Base-by-base conservation (phyloP, 2,329 filamentous ascomycete species). In the Pseudocercospora vitis region DNA sequence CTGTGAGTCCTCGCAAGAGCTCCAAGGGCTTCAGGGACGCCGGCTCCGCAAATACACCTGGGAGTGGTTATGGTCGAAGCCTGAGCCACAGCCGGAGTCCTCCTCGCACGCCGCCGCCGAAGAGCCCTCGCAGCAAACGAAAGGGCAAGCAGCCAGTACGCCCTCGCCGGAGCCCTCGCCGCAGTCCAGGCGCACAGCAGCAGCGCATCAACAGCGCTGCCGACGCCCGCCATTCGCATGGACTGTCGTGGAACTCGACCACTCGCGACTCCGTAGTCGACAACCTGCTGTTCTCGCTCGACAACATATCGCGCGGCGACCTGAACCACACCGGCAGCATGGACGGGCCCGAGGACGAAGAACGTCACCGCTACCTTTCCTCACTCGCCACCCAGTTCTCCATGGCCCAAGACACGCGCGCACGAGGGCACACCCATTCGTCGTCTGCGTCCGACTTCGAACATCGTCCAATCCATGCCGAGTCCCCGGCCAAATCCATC, bases 281-380 rank as follows among this genome's bases (percentile, higher is more conserved):
- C 72, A 95, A 96, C 72, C 94, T 99, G 87, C 84, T 97, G 56
- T 79, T 94, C 61, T 96, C 91, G 33, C 85, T 99, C 60, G 92
- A 96, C 73, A 88, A 92, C 71, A 84, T 92, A 68, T 86, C 81
- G 16, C 56, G 52, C 26, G 45, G 42, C 16, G 55, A 59, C 53
- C 35, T 57, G 18, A 44, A 31, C 14, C 8, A 26, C 39, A n/a
- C n/a, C n/a, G 42, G 29, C 23, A 50, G 29, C 19, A 56, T 58
- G 50, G 53, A 50, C 37, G 56, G 56, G n/a, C 35, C 45, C 19
- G 51, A 60, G 21, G 58, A 63, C 29, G 48, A 55, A 32, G 59
- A 63, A 29, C 52, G 54, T 26, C 55, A 51, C 23, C 55, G 53
- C 33, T 61, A 57, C 40, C 58, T 61, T 26, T 52, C 53, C 6